Conservation (phyloP, 352 stramenopile species). For the Phytophthora capsici region DNA sequence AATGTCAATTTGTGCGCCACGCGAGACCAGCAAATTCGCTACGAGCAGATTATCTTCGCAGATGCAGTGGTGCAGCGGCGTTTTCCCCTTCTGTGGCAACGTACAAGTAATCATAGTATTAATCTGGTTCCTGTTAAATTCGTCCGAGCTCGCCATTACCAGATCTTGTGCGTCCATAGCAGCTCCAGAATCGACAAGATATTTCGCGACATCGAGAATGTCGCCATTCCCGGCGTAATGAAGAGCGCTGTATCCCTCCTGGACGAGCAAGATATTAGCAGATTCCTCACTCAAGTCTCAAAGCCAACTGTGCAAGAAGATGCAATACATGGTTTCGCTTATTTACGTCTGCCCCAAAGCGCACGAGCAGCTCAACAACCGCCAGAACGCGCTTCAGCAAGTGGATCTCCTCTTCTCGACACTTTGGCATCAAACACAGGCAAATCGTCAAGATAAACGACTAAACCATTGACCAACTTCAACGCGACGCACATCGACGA, state of each 20-base stretch:
- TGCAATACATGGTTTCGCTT: slow-evolving; percentile 9
- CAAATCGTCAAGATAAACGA: slow-evolving; percentile 11
- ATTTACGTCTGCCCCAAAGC: slow-evolving; percentile 20
- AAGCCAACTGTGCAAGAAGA: not conserved
- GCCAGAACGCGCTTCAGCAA: slow-evolving; percentile 4
- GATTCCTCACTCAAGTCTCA: not conserved
- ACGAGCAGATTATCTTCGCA: slow-evolving; percentile 24
- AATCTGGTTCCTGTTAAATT: no score
- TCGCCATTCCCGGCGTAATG: slow-evolving; percentile 26
- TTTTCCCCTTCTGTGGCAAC: slow-evolving; percentile 24
- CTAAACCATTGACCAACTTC: not conserved
- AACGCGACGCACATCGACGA: slow-evolving; percentile 26
- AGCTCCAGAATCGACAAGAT: slow-evolving; percentile 14
- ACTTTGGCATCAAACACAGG: slow-evolving; percentile 2
- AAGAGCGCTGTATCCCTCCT: slow-evolving; percentile 21
- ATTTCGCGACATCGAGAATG: slow-evolving; percentile 17
- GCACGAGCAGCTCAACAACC: slow-evolving; percentile 11
- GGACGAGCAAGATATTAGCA: not conserved
- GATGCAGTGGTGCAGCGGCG: slow-evolving; percentile 28
- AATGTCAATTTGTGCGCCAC: slow-evolving; percentile 24
- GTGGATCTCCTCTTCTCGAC: slow-evolving; percentile 21
- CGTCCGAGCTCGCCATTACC: not conserved
- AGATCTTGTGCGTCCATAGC: slow-evolving; percentile 17
- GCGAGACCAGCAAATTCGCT: slow-evolving; percentile 20
- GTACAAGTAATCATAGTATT: not conserved